phyloP scores from a whole-genome alignment of 768 basidiomycete genomes.

The Pisolithus albus region DNA sequence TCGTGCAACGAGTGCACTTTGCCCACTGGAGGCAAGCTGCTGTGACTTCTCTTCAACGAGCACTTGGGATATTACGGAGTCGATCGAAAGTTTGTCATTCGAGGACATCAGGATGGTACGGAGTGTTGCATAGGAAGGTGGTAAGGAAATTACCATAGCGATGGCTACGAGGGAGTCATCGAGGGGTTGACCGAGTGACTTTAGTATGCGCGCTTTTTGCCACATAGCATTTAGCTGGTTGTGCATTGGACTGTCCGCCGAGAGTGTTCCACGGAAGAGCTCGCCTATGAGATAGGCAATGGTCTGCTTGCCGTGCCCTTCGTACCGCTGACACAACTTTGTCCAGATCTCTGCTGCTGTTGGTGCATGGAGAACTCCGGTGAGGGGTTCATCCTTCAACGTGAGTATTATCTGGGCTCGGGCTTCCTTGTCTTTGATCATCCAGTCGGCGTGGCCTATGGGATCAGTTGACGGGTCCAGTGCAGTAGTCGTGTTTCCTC shows the following conservation, averaged over 20 bases:
- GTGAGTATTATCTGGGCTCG: slow-evolving; percentile 14
- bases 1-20: no score
- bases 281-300: not conserved
- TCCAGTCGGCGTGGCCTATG: not conserved
- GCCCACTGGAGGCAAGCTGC: no score
- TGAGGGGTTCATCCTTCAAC: slow-evolving; percentile 16
- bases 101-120: not conserved
- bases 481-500: not conserved
- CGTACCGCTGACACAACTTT: no score
- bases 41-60: not conserved
- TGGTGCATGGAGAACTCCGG: slow-evolving; percentile 3
- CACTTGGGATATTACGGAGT: not conserved
- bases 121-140: not conserved
- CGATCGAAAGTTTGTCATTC: not conserved
- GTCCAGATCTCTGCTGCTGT: not conserved
- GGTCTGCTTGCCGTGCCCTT: slow-evolving; percentile 26
- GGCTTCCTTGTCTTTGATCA: slow-evolving; percentile 8
- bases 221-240: not conserved
- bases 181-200: not conserved
- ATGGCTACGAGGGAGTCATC: not conserved
- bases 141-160: not conserved
- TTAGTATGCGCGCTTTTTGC: not conserved
- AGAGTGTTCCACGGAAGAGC: not conserved
- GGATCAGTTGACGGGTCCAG: not conserved
- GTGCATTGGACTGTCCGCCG: not conserved